Evolutionary conservation across 805 yeast species (phyloP).

Genomic region (Kazachstania bromeliacearum): DNA sequence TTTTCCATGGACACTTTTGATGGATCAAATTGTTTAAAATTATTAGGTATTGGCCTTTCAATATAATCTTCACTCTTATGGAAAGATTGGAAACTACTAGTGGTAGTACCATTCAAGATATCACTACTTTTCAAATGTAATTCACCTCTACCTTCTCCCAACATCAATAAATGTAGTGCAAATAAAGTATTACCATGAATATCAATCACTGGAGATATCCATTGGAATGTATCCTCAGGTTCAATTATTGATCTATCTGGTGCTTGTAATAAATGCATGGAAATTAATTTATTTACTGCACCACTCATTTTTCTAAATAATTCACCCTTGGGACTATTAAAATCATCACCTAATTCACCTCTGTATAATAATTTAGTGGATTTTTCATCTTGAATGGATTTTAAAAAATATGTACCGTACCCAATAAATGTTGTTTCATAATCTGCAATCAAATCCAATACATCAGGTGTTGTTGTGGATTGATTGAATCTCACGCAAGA

Average conservation of each 20-base stretch:
- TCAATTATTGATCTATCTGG: conserved; percentile 13
- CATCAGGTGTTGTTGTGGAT: not conserved
- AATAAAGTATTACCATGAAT: conserved; percentile 18
- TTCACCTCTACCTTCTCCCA: not conserved
- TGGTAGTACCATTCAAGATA: no score
- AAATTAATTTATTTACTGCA: conserved; percentile 17
- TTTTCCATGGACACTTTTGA: conserved; percentile 1
- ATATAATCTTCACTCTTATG: no score
- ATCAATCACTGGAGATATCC: conserved; percentile 27
- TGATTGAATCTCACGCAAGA: conserved; percentile 6
- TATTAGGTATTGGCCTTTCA: no score
- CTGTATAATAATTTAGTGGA: conserved; percentile 4
- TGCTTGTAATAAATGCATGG: conserved; percentile 10
- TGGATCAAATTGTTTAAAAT: no score
- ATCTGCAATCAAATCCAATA: conserved; percentile 12
- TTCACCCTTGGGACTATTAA: not conserved
- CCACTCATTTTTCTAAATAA: conserved; percentile 12
- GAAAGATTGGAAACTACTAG: no score
- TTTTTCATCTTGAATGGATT: conserved; percentile 4
- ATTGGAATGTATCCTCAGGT: conserved; percentile 25
- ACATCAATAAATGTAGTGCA: conserved; percentile 6
- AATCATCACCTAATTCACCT: not conserved
- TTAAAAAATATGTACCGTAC: conserved; percentile 18
- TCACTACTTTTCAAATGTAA: not conserved
- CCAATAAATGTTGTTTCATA: conserved; percentile 23